Evolutionary conservation across 208 protist species (phyloP), one percentile per base, ranked within the genome.

Genomic region (Crithidia bombi): DNA sequence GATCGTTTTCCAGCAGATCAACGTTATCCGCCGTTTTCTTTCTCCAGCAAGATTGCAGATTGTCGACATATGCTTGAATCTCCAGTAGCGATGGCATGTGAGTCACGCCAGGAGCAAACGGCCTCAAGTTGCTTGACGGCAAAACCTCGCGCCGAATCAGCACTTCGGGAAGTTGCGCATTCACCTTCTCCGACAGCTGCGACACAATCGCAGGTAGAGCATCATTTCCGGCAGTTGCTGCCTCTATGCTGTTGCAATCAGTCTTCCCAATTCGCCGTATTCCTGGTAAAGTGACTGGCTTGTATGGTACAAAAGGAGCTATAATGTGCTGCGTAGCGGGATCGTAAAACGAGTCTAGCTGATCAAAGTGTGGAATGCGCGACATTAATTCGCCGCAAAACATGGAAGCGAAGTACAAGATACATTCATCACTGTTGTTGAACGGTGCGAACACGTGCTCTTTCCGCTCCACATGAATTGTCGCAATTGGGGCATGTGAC

Each of bases 281-380:
- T 11, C 41, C 54, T 3, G 77, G 71, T n/a, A 81, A 38, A 1
- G 26, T 26, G 11, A 69, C 30, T 28, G 51, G 64, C 62, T 78
- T 81, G n/a, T 55, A 43, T 21, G 78, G 80, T 35, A 67, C 67
- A 78, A 96, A 96, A 17, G 91, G 91, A 10, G 87, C 75, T 21
- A 94, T 63, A 49, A 94, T 92, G 65, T 94, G 91, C 69, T 94
- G 91, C 3, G 91, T 92, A 6, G 85, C 79, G 2, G 91, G 91
- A 62, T 96, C 87, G 70, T 91, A 93, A 77, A 93, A 94, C 25
- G 76, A 76, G 23, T 86, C 76, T 6, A 91, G 49, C 78, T 86
- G 94, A 58, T 92, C 85, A 59, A 96, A 71, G 63, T 87, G 79
- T 14, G 83, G 82, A 59, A 93, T 80, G 25, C 86, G 75, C 0